These are phyloP conservation scores for Cercospora berteroae DNA, from an alignment of 2,329 filamentous ascomycete genomes.

Conservation along the genomic window DNA sequence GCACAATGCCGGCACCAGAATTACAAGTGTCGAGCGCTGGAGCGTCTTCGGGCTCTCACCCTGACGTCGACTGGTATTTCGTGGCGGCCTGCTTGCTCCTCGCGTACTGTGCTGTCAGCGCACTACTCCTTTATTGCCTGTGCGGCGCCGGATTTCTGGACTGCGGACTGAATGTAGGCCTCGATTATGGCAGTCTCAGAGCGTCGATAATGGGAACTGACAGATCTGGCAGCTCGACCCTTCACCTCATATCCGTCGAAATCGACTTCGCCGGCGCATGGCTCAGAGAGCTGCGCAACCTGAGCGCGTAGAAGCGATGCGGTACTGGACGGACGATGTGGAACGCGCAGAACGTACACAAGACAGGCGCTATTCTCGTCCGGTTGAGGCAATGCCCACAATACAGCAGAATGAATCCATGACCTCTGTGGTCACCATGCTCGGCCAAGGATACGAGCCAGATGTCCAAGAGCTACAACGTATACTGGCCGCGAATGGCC, in stretches of 20 bases:
- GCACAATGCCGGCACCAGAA: not conserved
- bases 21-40: not conserved
- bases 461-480: not conserved
- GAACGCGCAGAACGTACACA: not conserved
- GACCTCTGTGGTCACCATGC: conserved; percentile 7
- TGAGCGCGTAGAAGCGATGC: not conserved
- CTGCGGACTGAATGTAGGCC: conserved; percentile 9
- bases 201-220: not conserved
- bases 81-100: not conserved
- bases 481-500: not conserved
- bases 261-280: not conserved
- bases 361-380: not conserved
- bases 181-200: not conserved
- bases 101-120: conserved; percentile 7
- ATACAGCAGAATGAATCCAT: not conserved
- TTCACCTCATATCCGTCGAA: not conserved
- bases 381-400: not conserved
- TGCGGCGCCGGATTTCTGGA: conserved; percentile 9
- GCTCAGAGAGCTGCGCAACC: not conserved
- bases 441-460: conserved; percentile 15
- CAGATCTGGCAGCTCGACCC: not conserved
- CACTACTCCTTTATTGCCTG: conserved; percentile 2
- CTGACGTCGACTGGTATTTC: not conserved
- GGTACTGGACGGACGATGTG: not conserved
- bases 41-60: not conserved